phyloP scores from a whole-genome alignment of 2,329 filamentous ascomycete species.

The Fusarium protoensiforme region DNA sequence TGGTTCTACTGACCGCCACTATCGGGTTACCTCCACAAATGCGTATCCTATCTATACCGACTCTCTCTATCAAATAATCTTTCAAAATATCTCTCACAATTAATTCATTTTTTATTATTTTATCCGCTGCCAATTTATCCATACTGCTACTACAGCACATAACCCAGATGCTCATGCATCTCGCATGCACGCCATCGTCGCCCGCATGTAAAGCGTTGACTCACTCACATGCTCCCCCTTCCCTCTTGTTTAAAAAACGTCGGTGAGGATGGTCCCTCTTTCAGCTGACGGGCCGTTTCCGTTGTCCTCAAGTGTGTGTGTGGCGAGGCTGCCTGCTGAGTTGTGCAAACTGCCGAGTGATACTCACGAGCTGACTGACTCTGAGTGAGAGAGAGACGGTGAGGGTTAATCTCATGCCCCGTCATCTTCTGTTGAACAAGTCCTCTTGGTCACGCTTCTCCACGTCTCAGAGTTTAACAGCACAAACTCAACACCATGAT shows the following conservation, averaged over 20 bases:
- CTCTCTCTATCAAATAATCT: not conserved
- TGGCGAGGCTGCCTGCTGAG: constrained; percentile 27
- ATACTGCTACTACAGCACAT: not conserved
- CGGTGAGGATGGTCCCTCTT: constrained; percentile 21
- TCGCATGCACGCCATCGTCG: constrained; percentile 26
- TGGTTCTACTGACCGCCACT: not conserved
- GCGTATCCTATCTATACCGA: not conserved
- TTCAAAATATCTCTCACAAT: not conserved
- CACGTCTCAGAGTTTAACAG: not conserved
- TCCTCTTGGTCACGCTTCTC: constrained; percentile 31
- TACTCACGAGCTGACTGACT: constrained; percentile 7
- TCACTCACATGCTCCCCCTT: constrained; percentile 28
- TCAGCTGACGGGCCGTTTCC: constrained; percentile 23
- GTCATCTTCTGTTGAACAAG: not conserved
- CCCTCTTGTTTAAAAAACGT: no score
- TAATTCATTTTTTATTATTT: not conserved
- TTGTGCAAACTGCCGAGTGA: constrained; percentile 2
- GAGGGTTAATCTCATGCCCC: not conserved
- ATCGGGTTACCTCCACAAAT: not conserved
- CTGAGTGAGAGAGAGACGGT: constrained; percentile 1
- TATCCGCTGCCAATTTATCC: not conserved
- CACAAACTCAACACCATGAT: constrained; percentile 29
- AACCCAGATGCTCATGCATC: not conserved
- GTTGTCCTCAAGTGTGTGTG: constrained; percentile 9
- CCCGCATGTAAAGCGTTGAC: constrained; percentile 15